phyloP scores from a whole-genome alignment of 495 filamentous ascomycete genomes.

The Eremomyces bilateralis region DNA sequence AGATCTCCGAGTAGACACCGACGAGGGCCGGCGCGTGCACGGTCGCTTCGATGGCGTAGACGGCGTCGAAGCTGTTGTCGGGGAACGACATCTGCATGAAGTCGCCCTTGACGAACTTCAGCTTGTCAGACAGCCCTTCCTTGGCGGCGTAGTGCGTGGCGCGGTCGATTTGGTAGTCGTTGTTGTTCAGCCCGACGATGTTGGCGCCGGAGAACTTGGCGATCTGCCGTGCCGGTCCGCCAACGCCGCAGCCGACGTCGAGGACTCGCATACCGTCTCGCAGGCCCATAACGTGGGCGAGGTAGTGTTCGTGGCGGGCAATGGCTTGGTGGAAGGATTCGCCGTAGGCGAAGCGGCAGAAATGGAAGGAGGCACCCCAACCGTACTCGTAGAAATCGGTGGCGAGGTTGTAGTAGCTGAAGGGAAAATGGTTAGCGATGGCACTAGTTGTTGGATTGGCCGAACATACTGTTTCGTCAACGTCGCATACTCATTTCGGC shows the following conservation, averaged over 20 bases:
- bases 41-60: conserved; percentile 96
- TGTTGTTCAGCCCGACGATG: conserved; percentile 92
- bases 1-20: conserved; percentile 86
- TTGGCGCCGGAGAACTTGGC: conserved; percentile 84
- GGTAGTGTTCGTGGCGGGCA: conserved; percentile 95
- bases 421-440: conserved; percentile 3
- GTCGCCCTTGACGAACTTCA: conserved; percentile 85
- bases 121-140: conserved; percentile 61
- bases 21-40: conserved; percentile 88
- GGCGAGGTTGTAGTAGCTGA: conserved; percentile 90
- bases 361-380: conserved; percentile 91
- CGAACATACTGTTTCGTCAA: conserved; percentile 70
- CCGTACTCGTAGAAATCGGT: conserved; percentile 97
- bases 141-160: conserved; percentile 66
- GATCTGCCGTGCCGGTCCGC: conserved; percentile 93
- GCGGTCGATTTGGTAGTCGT: conserved; percentile 97
- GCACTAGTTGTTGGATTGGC: conserved; percentile 2
- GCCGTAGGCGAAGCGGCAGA: conserved; percentile 82
- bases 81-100: conserved; percentile 99
- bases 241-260: conserved; percentile 94
- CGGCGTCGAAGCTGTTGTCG: conserved; percentile 76
- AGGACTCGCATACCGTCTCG: conserved; percentile 73
- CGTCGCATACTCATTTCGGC: conserved; percentile 81
- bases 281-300: conserved; percentile 75
- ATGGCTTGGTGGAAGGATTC: conserved; percentile 86